Conservation (phyloP, 148 eudicot species). For the Hydrangea macrophylla region DNA sequence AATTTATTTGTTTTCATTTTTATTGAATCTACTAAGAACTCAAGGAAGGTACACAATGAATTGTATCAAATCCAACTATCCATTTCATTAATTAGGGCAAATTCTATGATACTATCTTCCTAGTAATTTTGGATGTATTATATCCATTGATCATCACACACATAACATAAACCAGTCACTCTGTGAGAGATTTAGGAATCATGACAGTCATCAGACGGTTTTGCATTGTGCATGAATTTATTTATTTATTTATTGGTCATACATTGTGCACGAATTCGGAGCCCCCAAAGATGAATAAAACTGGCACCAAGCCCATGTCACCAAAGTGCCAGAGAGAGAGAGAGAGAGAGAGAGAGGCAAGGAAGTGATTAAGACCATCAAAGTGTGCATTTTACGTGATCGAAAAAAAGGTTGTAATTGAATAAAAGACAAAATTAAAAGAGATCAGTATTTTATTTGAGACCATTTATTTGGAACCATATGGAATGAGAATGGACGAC, state of each 20-base stretch:
- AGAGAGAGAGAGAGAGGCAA: neutral
- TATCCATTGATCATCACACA: too few relatives aligned
- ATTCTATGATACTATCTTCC: too few relatives aligned
- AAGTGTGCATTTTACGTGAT: neutral
- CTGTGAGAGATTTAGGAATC: neutral
- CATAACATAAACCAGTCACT: too few relatives aligned
- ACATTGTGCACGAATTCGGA: too few relatives aligned
- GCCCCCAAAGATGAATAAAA: too few relatives aligned
- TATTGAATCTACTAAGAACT: neutral
- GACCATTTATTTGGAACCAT: conserved; percentile 20
- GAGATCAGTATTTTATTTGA: neutral
- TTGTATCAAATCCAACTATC: neutral
- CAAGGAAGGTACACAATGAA: neutral
- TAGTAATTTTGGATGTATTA: too few relatives aligned
- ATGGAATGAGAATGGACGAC: neutral
- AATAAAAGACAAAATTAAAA: conserved; percentile 9
- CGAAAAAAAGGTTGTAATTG: neutral
- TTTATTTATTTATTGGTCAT: too few relatives aligned
- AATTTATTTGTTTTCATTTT: too few relatives aligned
- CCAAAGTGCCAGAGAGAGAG: too few relatives aligned
- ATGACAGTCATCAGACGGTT: too few relatives aligned
- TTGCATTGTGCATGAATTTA: neutral
- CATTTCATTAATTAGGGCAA: neutral
- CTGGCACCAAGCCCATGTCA: too few relatives aligned
- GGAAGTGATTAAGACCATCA: neutral